phyloP scores from a whole-genome alignment of 257 asterid genomes.

The Solanum pimpinellifolium region DNA sequence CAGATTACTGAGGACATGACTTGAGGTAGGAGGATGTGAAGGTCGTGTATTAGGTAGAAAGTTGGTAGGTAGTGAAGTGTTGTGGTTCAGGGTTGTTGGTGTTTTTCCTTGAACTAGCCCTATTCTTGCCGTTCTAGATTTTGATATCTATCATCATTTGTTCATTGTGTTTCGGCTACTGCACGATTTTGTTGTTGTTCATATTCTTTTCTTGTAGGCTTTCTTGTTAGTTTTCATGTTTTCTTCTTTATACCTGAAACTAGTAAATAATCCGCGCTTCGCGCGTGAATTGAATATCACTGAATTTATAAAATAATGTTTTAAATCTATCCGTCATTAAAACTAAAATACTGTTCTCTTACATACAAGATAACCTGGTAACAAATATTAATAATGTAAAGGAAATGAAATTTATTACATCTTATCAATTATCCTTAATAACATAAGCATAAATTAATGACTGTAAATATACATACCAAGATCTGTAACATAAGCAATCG shows the following conservation, averaged over 20 bases:
- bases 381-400: no score
- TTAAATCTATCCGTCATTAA: no score
- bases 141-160: not conserved
- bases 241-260: not conserved
- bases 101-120: not conserved
- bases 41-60: not conserved
- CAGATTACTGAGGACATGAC: not conserved
- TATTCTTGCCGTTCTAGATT: not conserved
- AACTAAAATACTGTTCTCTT: no score
- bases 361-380: no score
- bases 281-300: no score
- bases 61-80: not conserved
- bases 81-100: not conserved
- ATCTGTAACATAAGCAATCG: no score
- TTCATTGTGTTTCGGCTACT: not conserved
- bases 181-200: not conserved
- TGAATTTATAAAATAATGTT: no score
- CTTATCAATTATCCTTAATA: no score
- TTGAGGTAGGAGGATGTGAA: not conserved
- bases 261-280: no score
- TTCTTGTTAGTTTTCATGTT: not conserved
- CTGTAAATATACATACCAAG: no score
- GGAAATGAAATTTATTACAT: no score
- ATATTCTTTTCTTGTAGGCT: not conserved
- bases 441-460: no score